Percentiles rank a stretch among this genome's conserved stretches.
Evolutionary conservation across 495 filamentous ascomycete genomes (phyloP).

Genomic region (Coniosporium apollinis): DNA sequence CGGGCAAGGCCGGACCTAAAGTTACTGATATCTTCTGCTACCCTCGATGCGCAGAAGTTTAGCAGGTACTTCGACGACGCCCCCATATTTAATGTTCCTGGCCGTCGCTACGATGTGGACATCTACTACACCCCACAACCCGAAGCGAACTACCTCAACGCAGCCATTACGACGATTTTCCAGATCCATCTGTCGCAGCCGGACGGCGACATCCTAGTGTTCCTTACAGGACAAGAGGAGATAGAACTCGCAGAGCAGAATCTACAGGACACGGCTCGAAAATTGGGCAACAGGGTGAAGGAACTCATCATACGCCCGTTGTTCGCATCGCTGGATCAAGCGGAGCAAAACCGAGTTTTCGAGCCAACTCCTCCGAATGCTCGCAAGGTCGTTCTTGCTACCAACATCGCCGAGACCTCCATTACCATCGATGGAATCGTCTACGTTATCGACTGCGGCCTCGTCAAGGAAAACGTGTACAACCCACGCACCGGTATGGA

Average conservation of each 20-base stretch:
- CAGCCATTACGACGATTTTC: slow-evolving; percentile 83
- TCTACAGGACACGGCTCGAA: slow-evolving; percentile 59
- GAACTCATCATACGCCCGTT: slow-evolving; percentile 64
- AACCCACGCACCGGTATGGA: slow-evolving; percentile 88
- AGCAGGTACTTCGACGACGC: slow-evolving; percentile 84
- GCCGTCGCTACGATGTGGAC: slow-evolving; percentile 76
- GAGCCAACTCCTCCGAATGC: slow-evolving; percentile 71
- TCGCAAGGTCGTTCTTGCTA: slow-evolving; percentile 83
- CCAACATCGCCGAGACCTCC: slow-evolving; percentile 92
- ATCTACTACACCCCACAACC: slow-evolving; percentile 86
- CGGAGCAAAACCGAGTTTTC: slow-evolving; percentile 87
- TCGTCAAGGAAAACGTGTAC: slow-evolving; percentile 92
- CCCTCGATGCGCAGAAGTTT: slow-evolving; percentile 90
- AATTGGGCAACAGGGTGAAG: slow-evolving; percentile 53
- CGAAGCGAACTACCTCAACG: slow-evolving; percentile 86
- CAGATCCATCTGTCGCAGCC: slow-evolving; percentile 88
- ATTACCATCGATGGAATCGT: slow-evolving; percentile 88
- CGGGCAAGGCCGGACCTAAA: slow-evolving; percentile 76
- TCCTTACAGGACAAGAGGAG: slow-evolving; percentile 86
- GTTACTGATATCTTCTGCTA: slow-evolving; percentile 85
- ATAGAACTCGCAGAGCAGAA: slow-evolving; percentile 68
- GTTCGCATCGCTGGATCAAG: slow-evolving; percentile 75
- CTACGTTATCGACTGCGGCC: slow-evolving; percentile 85
- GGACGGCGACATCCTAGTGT: slow-evolving; percentile 75
- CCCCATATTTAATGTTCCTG: slow-evolving; percentile 92